Evolutionary conservation across 306 rosid genomes (phyloP).

Genomic region (Hippophae gyantsensis): DNA sequence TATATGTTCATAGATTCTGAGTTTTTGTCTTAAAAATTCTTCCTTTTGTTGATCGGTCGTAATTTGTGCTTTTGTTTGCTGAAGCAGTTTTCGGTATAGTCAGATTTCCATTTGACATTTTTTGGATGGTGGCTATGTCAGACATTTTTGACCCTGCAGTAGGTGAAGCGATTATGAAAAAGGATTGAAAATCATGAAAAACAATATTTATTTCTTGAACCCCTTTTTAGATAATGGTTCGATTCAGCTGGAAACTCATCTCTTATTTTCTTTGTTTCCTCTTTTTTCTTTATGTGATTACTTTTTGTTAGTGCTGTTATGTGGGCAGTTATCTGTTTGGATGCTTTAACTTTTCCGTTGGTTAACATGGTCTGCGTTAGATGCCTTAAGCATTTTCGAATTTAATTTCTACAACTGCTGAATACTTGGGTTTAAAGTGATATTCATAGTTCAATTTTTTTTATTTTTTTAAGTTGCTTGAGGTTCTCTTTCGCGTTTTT

Average conservation of each 20-base stretch:
- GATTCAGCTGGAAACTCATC: neutral
- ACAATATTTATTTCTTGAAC: neutral
- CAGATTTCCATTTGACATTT: conserved; percentile 14
- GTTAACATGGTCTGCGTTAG: too few relatives aligned
- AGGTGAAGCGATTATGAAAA: conserved; percentile 31
- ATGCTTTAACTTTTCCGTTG: too few relatives aligned
- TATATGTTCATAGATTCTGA: conserved; percentile 2
- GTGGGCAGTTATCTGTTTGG: too few relatives aligned
- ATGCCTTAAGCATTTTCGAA: too few relatives aligned
- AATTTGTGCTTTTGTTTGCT: conserved; percentile 2
- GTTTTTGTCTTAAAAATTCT: conserved; percentile 5
- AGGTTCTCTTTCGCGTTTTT: too few relatives aligned
- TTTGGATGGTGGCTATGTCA: neutral
- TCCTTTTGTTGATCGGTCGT: conserved; percentile 16
- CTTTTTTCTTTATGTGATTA: too few relatives aligned
- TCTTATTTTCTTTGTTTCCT: too few relatives aligned
- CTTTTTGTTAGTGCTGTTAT: too few relatives aligned
- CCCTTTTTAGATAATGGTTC: conserved; percentile 10
- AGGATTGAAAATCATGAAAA: neutral
- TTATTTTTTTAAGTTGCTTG: too few relatives aligned
- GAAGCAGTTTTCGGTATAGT: conserved; percentile 11
- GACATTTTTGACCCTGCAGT: conserved; percentile 17
- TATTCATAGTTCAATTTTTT: too few relatives aligned
- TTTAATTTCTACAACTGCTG: too few relatives aligned
- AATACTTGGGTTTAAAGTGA: too few relatives aligned